These are phyloP conservation scores for Dothideomycetidae sp. DNA, from an alignment of 2,329 filamentous ascomycete genomes.

Conservation along the genomic window DNA sequence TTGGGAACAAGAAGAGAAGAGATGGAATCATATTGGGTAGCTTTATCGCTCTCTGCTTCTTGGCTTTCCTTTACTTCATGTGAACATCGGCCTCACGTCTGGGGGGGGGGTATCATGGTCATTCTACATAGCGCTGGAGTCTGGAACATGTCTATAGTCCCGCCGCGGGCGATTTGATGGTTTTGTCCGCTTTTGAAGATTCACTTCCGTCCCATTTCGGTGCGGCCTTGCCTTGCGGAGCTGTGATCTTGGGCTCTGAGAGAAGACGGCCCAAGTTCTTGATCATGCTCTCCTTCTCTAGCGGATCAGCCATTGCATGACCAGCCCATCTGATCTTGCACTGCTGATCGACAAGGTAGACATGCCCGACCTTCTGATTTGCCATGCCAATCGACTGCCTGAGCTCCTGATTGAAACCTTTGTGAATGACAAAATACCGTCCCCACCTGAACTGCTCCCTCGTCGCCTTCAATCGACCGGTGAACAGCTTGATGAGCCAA, in stretches of 20 bases:
- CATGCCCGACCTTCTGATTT: constrained; percentile 87
- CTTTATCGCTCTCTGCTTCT: constrained; percentile 84
- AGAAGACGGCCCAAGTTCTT: constrained; percentile 50
- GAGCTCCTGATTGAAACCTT: constrained; percentile 41
- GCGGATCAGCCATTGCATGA: constrained; percentile 52
- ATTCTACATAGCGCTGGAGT: constrained; percentile 6
- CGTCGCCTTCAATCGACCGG: constrained; percentile 34
- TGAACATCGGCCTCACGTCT: too few relatives aligned
- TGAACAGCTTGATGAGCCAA: constrained; percentile 42
- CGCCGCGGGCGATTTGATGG: neutral
- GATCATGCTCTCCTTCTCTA: constrained; percentile 53
- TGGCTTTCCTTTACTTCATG: constrained; percentile 69
- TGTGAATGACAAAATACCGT: constrained; percentile 45
- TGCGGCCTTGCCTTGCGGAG: too few relatives aligned
- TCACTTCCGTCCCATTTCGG: too few relatives aligned
- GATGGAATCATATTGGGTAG: constrained; percentile 85
- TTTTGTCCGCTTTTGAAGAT: constrained; percentile 4
- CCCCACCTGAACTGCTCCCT: constrained; percentile 38
- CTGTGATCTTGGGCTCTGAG: constrained; percentile 36
- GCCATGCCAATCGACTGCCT: constrained; percentile 52
- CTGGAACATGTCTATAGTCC: neutral
- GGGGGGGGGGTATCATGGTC: constrained; percentile 4
- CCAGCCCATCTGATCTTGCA: constrained; percentile 92
- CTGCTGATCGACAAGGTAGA: constrained; percentile 75
- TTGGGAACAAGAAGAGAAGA: constrained; percentile 85